Evolutionary conservation across 2,329 filamentous ascomycete genomes (phyloP), one percentile per base, ranked within the genome.

Genomic region (Aureobasidium uvarum): DNA sequence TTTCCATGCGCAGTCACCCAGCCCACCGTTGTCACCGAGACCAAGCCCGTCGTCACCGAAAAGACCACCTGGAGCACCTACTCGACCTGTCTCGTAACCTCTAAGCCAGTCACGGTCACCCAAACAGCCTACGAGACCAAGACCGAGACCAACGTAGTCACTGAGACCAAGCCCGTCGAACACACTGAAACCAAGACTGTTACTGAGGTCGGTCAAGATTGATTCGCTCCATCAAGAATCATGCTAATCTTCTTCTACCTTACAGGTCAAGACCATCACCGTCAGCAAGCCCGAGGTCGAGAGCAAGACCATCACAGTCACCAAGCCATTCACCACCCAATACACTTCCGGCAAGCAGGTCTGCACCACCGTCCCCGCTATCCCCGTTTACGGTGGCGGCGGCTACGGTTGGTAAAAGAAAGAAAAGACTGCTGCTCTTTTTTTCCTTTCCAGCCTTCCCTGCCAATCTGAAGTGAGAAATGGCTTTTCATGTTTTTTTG

Each of bases 11-110:
- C 39, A 43, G 18, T 33, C 18, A 38, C 39, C 10, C 36, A n/a
- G 13, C 48, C 62, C 10, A 62, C 59, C 38, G 23, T 10, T 1
- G 14, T 20, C 11, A 36, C n/a, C 5, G 20, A 20, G 18, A 54
- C 46, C n/a, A 54, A 41, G 11, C 48, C 60, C 13, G 48, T 23
- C 16, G 5, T 33, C 16, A 45, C 36, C 2, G 23, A 31, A 8
- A 43, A 54, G 25, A 43, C 25, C 2, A 16, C 60, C 11, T 63
- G 41, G 36, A 43, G 23, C 60, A 63, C 60, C n/a, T 63, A 63
- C 25, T 28, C 41, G 0, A 43, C 51, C 43, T 39, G 39, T 38
- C 51, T 18, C 7, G 51, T 50, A 5, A 62, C 59, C 4, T 41
- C 36, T 18, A 54, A 31, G 18, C 60, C 60, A 2, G n/a, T 63